Percentiles rank a stretch among this genome's conserved stretches.
phyloP scores from a whole-genome alignment of 768 basidiomycete genomes.

The Russula vinacea region DNA sequence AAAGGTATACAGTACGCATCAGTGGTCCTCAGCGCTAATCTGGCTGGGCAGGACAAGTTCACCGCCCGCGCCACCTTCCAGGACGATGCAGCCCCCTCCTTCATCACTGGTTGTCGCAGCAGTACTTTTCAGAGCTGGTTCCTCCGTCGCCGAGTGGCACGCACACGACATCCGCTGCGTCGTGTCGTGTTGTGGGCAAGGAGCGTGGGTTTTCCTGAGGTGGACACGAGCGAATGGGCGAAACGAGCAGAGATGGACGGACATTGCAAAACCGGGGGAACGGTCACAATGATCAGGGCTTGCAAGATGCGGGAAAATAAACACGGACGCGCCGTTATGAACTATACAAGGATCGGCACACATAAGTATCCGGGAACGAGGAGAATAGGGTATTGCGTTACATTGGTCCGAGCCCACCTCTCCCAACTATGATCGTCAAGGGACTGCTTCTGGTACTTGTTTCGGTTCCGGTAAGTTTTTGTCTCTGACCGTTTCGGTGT shows the following conservation, averaged over 20 bases:
- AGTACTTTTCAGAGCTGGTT: constrained; percentile 47
- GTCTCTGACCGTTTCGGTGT: too few relatives aligned
- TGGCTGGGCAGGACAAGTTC: constrained; percentile 33
- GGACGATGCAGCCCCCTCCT: constrained; percentile 63
- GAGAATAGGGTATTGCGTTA: constrained; percentile 42
- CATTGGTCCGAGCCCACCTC: constrained; percentile 87
- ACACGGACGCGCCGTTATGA: constrained; percentile 64
- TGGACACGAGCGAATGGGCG: constrained; percentile 24
- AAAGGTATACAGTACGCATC: not conserved
- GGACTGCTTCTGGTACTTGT: constrained; percentile 68
- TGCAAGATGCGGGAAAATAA: not conserved
- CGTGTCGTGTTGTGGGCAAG: constrained; percentile 84
- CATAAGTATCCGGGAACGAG: not conserved
- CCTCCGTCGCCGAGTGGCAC: constrained; percentile 52
- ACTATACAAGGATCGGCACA: constrained; percentile 42
- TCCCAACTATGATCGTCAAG: constrained; percentile 93
- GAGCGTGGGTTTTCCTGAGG: constrained; percentile 41
- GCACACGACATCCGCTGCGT: constrained; percentile 70
- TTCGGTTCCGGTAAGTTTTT: too few relatives aligned
- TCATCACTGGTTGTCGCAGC: constrained; percentile 61
- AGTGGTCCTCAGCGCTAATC: not conserved
- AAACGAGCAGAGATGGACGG: constrained; percentile 32
- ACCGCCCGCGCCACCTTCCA: constrained; percentile 49
- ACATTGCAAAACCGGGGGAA: constrained; percentile 89
- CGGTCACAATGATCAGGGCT: not conserved